Evolutionary conservation across 768 basidiomycete species (phyloP).

Genomic region (Terana coerulea): DNA sequence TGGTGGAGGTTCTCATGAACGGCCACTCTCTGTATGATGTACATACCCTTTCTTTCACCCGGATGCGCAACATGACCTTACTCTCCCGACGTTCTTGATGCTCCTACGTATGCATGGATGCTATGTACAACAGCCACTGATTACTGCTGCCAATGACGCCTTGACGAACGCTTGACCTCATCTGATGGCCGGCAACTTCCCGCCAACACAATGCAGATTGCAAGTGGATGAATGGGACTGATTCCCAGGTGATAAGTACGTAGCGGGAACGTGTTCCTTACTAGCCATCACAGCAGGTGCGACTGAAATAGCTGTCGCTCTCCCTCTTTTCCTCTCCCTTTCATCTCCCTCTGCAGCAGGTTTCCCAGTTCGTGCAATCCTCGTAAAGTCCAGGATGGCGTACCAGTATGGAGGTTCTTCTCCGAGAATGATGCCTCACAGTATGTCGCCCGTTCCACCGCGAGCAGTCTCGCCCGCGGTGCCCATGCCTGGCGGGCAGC

Average conservation of each 20-base stretch:
- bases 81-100: not conserved
- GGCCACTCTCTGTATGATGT: slow-evolving; percentile 8
- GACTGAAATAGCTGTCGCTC: not conserved
- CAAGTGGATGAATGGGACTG: slow-evolving; percentile 3
- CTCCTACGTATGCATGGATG: no score
- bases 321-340: slow-evolving; percentile 5
- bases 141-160: no score
- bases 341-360: not conserved
- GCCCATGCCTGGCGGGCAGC: slow-evolving; percentile 30
- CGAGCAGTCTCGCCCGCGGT: slow-evolving; percentile 10
- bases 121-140: no score
- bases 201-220: not conserved
- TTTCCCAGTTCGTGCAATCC: not conserved
- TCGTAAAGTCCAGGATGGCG: slow-evolving; percentile 4
- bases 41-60: slow-evolving; percentile 11
- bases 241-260: slow-evolving; percentile 8
- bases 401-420: slow-evolving; percentile 17
- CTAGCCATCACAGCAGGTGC: not conserved
- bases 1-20: slow-evolving; percentile 73
- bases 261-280: slow-evolving; percentile 3
- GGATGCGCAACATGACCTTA: not conserved
- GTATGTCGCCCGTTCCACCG: slow-evolving; percentile 9
- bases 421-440: slow-evolving; percentile 13
- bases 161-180: no score
- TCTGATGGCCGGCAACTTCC: not conserved